Evolutionary conservation across 805 yeast genomes (phyloP).

Genomic region (Saturnispora quitensis): DNA sequence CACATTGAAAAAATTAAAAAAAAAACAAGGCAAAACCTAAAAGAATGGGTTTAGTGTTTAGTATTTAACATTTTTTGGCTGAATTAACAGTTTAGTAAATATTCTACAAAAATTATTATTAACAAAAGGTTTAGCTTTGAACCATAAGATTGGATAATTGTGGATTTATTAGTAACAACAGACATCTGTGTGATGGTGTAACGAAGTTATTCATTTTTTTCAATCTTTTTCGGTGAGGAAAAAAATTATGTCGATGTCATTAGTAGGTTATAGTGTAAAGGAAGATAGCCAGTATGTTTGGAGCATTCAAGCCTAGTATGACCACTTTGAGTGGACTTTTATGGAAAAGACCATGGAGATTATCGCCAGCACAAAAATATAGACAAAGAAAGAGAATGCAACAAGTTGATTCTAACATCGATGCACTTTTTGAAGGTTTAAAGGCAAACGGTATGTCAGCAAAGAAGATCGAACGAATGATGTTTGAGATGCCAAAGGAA

Average conservation of each 20-base stretch:
- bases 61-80: no score
- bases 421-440: constrained; percentile 47
- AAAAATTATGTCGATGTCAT: neutral
- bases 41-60: no score
- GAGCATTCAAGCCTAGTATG: constrained; percentile 58
- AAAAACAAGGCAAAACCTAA: no score
- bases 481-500: constrained; percentile 63
- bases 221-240: neutral
- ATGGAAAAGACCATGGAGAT: constrained; percentile 72
- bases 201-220: neutral
- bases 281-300: constrained; percentile 27
- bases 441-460: constrained; percentile 25
- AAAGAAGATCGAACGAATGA: constrained; percentile 29
- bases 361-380: constrained; percentile 72
- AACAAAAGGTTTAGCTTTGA: no score
- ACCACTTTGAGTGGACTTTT: constrained; percentile 62
- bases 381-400: constrained; percentile 80
- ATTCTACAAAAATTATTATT: no score
- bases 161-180: neutral
- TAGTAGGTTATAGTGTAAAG: neutral
- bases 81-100: no score
- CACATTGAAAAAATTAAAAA: no score
- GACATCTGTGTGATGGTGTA: neutral
- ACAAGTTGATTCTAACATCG: constrained; percentile 71
- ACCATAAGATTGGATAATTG: no score